Evolutionary conservation across 225 moss, liverwort and hornwort genomes (phyloP), one percentile per base, ranked within the genome.

Genomic region (Polytrichum formosum): DNA sequence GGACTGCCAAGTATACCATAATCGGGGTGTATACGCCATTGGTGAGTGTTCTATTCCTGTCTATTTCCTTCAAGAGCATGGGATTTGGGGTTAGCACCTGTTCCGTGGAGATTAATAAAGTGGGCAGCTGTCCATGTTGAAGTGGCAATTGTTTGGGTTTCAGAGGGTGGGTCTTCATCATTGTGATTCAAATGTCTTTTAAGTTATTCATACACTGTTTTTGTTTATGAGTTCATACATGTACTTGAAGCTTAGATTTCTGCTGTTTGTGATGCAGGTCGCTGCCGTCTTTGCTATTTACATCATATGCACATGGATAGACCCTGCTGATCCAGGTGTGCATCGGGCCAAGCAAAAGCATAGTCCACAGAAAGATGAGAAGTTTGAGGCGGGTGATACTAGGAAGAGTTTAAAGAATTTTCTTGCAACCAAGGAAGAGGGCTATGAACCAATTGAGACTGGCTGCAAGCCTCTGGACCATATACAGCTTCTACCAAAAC

Each of bases 301-400:
- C 59, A 78, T 88, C 6, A 81, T 89, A 2, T 92, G 95, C 78
- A 91, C 95, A 73, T 92, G 90, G 77, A 87, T 91, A n/a, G 86
- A 95, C 30, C 92, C 95, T 29, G 92, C 92, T 26, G 95, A 95
- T 74, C 84, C 87, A 18, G 95, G 95, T 56, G 87, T 95, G 35
- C 81, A 77, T 60, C 74, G 70, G 56, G 77, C 90, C 23, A 69
- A 78, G 61, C 77, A 79, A 69, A 79, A 67, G 64, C 74, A 68
- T 54, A 64, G 53, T 35, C 69, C 82, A 55, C 74, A 55, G 2
- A 85, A 80, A 53, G 59, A 72, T 6, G 72, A 62, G 27, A 76
- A 37, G 28, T 60, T 65, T 69, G 69, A 72, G 8, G 62, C 70
- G 60, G 83, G 83, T 53, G 83, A 80, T 28, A 63, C 83, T 2